Base-by-base conservation (phyloP, 2,329 filamentous ascomycete genomes). In the Thelonectria discophora region DNA sequence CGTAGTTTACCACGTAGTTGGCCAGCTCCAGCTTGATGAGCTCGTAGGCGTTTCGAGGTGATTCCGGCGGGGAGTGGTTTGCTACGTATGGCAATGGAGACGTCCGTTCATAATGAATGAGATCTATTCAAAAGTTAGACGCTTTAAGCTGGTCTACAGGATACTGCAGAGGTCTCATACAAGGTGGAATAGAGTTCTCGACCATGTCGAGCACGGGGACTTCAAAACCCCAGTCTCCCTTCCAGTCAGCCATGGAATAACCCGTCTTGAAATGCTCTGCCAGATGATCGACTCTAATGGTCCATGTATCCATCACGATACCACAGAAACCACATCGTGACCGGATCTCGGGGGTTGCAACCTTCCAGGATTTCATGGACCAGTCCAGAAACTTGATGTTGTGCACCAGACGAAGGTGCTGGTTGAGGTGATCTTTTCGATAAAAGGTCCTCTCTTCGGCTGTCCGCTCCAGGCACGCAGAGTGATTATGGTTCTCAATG, bases 141-240 rank as follows among this genome's bases (percentile, higher is more conserved):
- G 71, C 66, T 66, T 70, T 67, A 60, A 78, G 66, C 71, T 74
- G 71, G 62, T 78, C 75, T 76, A 76, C 62, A 62, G 73, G 72
- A 74, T 72, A 75, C 60, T 70, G 72, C 49, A 75, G 63, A 69
- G 73, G 73, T 73, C 77, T 78, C 83, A 79, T 82, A 87, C 85
- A 89, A 51, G 87, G 86, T 55, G 87, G 87, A 60, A 90, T 88
- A 48, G 86, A 86, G 71, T 89, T 89, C 74, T 89, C 87, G 69
- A 89, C 84, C 79, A 88, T 84, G 64, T 86, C 81, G 67, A 88
- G 78, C 43, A 89, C 82, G 37, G 85, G 82, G 27, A 79, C 77
- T 57, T 89, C 87, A 64, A 90, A 89, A 80, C 87, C 87, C 86
- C 87, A 89, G 75, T 88, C 87, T 78, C 87, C 87, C 80, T 88